These are phyloP conservation scores for Calonectria pteridis DNA, from an alignment of 2,329 filamentous ascomycete species.

Conservation along the genomic window DNA sequence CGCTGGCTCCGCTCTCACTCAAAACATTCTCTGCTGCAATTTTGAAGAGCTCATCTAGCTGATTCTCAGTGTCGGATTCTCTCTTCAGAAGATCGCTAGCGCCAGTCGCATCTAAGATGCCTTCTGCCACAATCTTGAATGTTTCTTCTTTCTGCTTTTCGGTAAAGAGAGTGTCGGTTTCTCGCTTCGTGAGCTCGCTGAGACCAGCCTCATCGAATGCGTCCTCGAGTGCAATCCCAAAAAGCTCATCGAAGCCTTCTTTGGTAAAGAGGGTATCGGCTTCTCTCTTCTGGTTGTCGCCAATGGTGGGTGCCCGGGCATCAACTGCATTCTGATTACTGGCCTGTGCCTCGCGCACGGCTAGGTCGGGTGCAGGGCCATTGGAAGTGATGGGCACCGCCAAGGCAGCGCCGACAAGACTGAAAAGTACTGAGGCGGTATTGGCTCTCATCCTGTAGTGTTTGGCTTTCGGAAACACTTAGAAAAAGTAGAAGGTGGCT, in stretches of 20 bases:
- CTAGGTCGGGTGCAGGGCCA: neutral
- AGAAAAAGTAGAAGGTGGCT: neutral
- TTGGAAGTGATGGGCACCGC: neutral
- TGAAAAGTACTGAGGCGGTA: neutral
- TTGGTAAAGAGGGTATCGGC: neutral
- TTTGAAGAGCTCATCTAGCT: too few species aligned
- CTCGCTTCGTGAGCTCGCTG: neutral
- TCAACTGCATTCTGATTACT: neutral
- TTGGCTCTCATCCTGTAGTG: neutral
- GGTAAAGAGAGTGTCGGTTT: too few species aligned
- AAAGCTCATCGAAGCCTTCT: neutral
- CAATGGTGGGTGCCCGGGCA: neutral
- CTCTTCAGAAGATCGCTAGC: too few species aligned
- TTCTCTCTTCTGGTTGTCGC: neutral
- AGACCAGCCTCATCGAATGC: neutral
- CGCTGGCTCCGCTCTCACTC: too few species aligned
- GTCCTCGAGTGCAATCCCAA: neutral
- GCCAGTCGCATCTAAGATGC: too few species aligned
- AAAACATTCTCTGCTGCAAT: too few species aligned
- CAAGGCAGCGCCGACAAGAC: neutral
- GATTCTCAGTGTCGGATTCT: too few species aligned
- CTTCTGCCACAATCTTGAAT: too few species aligned
- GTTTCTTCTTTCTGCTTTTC: too few species aligned
- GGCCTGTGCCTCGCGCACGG: neutral
- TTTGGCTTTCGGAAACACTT: neutral